Evolutionary conservation across 768 basidiomycete genomes (phyloP).

Genomic region (Rhodotorula babjevae): DNA sequence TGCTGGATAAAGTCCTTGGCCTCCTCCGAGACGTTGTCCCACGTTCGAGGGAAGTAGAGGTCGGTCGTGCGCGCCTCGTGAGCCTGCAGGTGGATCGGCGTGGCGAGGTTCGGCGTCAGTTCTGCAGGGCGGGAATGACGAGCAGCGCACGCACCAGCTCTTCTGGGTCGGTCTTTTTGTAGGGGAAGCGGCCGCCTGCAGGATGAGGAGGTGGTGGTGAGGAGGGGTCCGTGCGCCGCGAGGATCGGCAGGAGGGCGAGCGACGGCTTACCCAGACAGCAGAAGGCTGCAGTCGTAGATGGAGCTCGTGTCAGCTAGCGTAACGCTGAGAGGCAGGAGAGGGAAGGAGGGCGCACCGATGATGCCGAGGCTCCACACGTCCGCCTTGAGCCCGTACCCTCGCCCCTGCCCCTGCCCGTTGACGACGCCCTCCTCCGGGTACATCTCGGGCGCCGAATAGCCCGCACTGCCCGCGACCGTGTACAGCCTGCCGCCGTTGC

Average conservation of each 20-base stretch:
- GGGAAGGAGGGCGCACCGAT: slow-evolving; percentile 2
- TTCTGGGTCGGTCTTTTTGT: slow-evolving; percentile 29
- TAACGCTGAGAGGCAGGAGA: no score
- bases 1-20: slow-evolving; percentile 35
- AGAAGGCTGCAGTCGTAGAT: neutral
- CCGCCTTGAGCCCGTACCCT: slow-evolving; percentile 32
- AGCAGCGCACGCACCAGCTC: slow-evolving; percentile 24
- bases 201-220: neutral
- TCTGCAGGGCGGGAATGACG: no score
- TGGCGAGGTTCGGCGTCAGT: no score
- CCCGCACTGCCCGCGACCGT: slow-evolving; percentile 30
- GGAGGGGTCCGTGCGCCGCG: no score
- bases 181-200: slow-evolving; percentile 35
- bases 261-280: neutral
- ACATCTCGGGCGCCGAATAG: slow-evolving; percentile 36
- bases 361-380: slow-evolving; percentile 35
- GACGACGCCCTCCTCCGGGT: slow-evolving; percentile 19
- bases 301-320: neutral
- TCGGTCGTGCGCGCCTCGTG: slow-evolving; percentile 33
- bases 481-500: slow-evolving; percentile 13
- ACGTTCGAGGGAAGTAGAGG: slow-evolving; percentile 34
- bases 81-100: neutral
- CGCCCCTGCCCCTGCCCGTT: slow-evolving; percentile 1
- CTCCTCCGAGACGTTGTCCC: slow-evolving; percentile 20
- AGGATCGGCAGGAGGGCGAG: neutral